Conservation (phyloP, 2,329 filamentous ascomycete species). For the Fusarium circinatum region DNA sequence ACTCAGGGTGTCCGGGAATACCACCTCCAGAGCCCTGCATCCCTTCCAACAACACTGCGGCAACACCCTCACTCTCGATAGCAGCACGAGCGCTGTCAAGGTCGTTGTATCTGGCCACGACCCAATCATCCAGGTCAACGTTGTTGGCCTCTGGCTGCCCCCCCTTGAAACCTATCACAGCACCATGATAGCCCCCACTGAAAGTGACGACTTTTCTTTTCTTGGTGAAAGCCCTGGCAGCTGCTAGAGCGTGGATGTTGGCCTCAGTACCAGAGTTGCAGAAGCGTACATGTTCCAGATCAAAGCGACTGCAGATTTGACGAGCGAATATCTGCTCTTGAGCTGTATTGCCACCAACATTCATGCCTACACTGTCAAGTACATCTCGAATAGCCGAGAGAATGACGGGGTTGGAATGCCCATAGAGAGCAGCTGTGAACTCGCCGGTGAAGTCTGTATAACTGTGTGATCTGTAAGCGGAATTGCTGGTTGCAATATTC, state of each 20-base stretch:
- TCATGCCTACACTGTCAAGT: conserved; percentile 60
- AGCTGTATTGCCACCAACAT: conserved; percentile 62
- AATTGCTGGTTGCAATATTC: too few species aligned
- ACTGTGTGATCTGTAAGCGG: conserved; percentile 34
- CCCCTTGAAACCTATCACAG: conserved; percentile 50
- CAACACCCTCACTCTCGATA: conserved; percentile 60
- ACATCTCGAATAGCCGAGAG: conserved; percentile 57
- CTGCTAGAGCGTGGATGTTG: conserved; percentile 67
- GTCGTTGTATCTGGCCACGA: conserved; percentile 72
- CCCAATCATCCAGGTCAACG: conserved; percentile 64
- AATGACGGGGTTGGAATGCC: conserved; percentile 70
- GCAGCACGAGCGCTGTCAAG: conserved; percentile 55
- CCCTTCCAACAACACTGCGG: conserved; percentile 72
- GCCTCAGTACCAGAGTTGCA: conserved; percentile 75
- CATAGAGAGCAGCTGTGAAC: conserved; percentile 72
- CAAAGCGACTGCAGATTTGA: conserved; percentile 64
- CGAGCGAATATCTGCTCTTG: conserved; percentile 63
- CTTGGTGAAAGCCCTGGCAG: conserved; percentile 58
- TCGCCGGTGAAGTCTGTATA: conserved; percentile 72
- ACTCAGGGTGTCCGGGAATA: conserved; percentile 60
- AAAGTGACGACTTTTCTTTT: conserved; percentile 63
- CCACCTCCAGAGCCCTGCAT: conserved; percentile 73
- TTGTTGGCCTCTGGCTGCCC: conserved; percentile 54
- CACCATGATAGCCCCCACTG: conserved; percentile 55
- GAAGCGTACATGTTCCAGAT: conserved; percentile 67